These are phyloP conservation scores for Polyporus arcularius DNA, from an alignment of 768 basidiomycete genomes.

Conservation along the genomic window DNA sequence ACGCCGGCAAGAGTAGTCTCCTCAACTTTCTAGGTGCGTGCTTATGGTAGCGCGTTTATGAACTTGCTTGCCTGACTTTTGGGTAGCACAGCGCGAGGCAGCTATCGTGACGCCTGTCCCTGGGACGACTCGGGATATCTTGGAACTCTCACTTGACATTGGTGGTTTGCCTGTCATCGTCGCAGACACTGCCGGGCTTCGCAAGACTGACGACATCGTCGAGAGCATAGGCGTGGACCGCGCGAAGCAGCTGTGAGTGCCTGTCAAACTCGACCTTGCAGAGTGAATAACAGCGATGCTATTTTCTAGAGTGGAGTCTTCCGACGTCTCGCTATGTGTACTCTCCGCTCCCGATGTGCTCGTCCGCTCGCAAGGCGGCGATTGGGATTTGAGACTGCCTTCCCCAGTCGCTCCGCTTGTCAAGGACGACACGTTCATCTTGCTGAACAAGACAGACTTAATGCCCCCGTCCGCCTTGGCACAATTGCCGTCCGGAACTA, in stretches of 20 bases:
- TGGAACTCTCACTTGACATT: slow-evolving; percentile 86
- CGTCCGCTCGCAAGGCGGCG: not conserved
- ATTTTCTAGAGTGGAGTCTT: slow-evolving; percentile 54
- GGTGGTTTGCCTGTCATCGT: slow-evolving; percentile 81
- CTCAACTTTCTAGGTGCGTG: slow-evolving; percentile 76
- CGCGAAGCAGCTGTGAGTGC: slow-evolving; percentile 64
- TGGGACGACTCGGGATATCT: slow-evolving; percentile 87
- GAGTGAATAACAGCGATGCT: not conserved
- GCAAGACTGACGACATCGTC: slow-evolving; percentile 66
- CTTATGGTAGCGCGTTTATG: not conserved
- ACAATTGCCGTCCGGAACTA: not conserved
- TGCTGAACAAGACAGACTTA: slow-evolving; percentile 82
- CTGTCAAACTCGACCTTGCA: not conserved
- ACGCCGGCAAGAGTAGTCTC: slow-evolving; percentile 91
- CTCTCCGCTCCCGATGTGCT: slow-evolving; percentile 62
- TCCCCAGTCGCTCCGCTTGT: slow-evolving; percentile 46
- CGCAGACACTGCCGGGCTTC: slow-evolving; percentile 85
- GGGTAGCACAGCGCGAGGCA: slow-evolving; percentile 77
- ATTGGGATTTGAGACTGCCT: slow-evolving; percentile 39
- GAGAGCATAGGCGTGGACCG: slow-evolving; percentile 82
- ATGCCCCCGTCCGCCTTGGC: slow-evolving; percentile 20
- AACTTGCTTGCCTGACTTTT: not conserved
- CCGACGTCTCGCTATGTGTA: slow-evolving; percentile 81
- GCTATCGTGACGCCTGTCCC: slow-evolving; percentile 88
- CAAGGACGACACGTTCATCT: slow-evolving; percentile 56